Percentiles rank a stretch among this genome's conserved stretches.
Evolutionary conservation across 1,139 yeast species (phyloP).

Genomic region (Pichia sp.): DNA sequence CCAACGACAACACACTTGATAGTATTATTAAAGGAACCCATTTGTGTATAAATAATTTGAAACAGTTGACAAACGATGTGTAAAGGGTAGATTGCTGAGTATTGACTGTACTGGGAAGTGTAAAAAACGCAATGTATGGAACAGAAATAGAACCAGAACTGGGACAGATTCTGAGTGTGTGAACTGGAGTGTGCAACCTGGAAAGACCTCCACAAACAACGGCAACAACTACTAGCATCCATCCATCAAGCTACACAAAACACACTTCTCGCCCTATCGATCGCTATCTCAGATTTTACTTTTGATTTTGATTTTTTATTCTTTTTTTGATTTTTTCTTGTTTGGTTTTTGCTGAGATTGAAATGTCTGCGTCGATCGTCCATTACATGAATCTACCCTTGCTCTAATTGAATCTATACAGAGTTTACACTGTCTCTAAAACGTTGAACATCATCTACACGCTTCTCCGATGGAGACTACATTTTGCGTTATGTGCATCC

Average conservation of each 20-base stretch:
- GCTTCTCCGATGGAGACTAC: background rate
- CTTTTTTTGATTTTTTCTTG: background rate
- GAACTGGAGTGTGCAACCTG: background rate
- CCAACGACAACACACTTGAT: constrained; percentile 96
- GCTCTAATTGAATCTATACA: background rate
- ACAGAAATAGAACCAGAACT: background rate
- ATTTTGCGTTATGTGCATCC: background rate
- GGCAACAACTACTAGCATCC: background rate
- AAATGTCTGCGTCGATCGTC: background rate
- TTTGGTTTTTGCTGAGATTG: background rate
- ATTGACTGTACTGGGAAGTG: background rate
- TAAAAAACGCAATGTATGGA: background rate
- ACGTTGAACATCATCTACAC: background rate
- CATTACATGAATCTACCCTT: background rate
- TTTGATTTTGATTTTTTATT: background rate
- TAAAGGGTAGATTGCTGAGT: background rate
- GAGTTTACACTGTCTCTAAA: too few species aligned
- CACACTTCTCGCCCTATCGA: background rate
- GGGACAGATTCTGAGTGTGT: background rate
- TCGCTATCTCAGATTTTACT: background rate
- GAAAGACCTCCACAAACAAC: background rate
- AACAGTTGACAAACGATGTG: background rate
- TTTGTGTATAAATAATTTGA: background rate
- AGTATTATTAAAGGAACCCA: constrained; percentile 34
- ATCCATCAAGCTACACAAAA: background rate